Evolutionary conservation across 495 filamentous ascomycete genomes (phyloP), one percentile per base, ranked within the genome.

Genomic region (Xylaria grammica): DNA sequence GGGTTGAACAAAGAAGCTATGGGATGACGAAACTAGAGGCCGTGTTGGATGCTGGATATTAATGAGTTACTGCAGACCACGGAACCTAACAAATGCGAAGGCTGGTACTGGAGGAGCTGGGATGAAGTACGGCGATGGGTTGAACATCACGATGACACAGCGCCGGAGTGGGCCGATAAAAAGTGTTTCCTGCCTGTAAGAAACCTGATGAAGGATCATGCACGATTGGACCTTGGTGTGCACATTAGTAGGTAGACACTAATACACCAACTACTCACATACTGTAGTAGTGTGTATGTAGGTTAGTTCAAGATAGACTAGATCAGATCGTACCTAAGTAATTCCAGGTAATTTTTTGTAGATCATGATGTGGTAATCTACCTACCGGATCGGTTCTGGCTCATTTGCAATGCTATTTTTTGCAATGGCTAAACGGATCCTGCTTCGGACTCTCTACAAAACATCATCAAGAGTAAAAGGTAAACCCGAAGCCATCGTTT

Each of bases 31-130:
- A 20, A 30, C 15, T 3, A 59, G 11, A n/a, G 57, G 26, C 50
- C 29, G 53, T 9, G 20, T 46, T n/a, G n/a, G 15, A 7, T 19
- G 8, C 30, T 58, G 36, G 58, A 46, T 27, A 54, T 62, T 60
- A 66, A 75, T 48, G 60, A 71, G 58, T 75, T 22, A 30, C 24
- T 13, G 19, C 45, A 82, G 81, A 76, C 85, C 4, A 24, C 85
- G 56, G 89, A 92, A 64, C 87, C 87, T 0, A 75, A 90, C 3
- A 91, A 91, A 69, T 91, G 89, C 66, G 81, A 81, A 38, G 75
- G 71, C 1, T 92, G 89, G 89, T 69, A 77, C 15, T 92, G 88
- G 88, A 70, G 75, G 11, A 77, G 69, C 10, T 89, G 85, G 85
- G 75, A 80, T 59, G 74, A 75, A 46, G 69, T 79, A 59, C 79